A percentile compares a stretch with the other conserved stretches of the same genome.
These are phyloP conservation scores for Magnusiomyces sp. DNA, from an alignment of 1,139 yeast genomes.

Conservation along the genomic window DNA sequence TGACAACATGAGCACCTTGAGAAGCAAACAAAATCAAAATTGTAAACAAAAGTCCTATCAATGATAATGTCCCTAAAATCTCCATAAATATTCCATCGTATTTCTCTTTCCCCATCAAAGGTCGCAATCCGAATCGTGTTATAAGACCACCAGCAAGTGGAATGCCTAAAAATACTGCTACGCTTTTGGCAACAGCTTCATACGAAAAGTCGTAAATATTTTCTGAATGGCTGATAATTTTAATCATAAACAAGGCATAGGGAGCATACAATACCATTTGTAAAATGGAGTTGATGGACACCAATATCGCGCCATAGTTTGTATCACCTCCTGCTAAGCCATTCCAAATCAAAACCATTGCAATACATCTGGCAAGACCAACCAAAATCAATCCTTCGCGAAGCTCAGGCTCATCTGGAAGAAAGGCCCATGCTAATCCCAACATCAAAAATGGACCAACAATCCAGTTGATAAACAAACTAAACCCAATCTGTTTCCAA, in stretches of 20 bases:
- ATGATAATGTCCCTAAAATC: slow-evolving; percentile 42
- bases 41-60: slow-evolving; percentile 46
- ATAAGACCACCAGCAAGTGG: slow-evolving; percentile 43
- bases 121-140: slow-evolving; percentile 33
- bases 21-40: slow-evolving; percentile 46
- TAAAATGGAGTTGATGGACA: slow-evolving; percentile 43
- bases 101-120: slow-evolving; percentile 26
- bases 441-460: slow-evolving; percentile 49
- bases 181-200: slow-evolving; percentile 42
- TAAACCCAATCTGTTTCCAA: slow-evolving; percentile 34
- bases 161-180: slow-evolving; percentile 47
- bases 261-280: slow-evolving; percentile 53
- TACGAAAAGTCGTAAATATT: slow-evolving; percentile 29
- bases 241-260: slow-evolving; percentile 38
- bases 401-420: slow-evolving; percentile 43
- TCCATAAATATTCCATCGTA: slow-evolving; percentile 35
- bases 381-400: slow-evolving; percentile 50
- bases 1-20: slow-evolving; percentile 44
- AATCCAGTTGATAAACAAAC: slow-evolving; percentile 47
- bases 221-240: slow-evolving; percentile 16
- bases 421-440: slow-evolving; percentile 47
- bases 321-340: slow-evolving; percentile 47
- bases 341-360: slow-evolving; percentile 60
- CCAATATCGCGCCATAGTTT: slow-evolving; percentile 46
- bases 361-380: slow-evolving; percentile 55